Conservation (phyloP, 371 early-diverging fungal genomes). For the Hamiltosporidium tvaerminnensis region DNA sequence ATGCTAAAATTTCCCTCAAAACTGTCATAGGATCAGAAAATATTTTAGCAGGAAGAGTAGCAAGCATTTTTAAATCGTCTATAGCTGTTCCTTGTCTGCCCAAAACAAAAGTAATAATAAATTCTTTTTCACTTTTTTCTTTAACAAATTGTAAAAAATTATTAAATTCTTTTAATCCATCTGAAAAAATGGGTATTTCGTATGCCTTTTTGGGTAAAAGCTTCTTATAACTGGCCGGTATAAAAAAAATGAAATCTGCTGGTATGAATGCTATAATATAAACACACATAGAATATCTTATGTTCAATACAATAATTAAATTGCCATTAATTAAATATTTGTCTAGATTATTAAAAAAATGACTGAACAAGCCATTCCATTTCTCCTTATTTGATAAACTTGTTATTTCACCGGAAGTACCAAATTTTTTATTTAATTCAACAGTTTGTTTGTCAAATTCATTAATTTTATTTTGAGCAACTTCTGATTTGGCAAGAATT, state of each 20-base stretch:
- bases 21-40: conserved; percentile 22
- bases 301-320: conserved; percentile 13
- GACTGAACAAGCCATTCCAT: conserved; percentile 23
- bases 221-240: conserved; percentile 16
- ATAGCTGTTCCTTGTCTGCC: conserved; percentile 10
- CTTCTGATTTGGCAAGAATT: too few relatives aligned
- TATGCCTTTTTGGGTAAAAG: conserved; percentile 27
- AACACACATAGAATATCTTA: conserved; percentile 28
- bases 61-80: conserved; percentile 28
- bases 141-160: conserved; percentile 33
- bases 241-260: conserved; percentile 17
- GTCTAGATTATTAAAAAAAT: conserved; percentile 9
- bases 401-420: too few relatives aligned
- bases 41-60: conserved; percentile 22
- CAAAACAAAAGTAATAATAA: conserved; percentile 26
- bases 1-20: conserved; percentile 16
- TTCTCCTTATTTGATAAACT: conserved; percentile 16
- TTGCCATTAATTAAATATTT: conserved; percentile 27
- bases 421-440: too few relatives aligned
- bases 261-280: conserved; percentile 31
- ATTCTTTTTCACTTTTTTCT: conserved; percentile 2
- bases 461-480: too few relatives aligned
- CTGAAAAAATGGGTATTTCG: conserved; percentile 19
- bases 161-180: conserved; percentile 21
- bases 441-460: too few relatives aligned